Conservation (phyloP, 345 rosid genomes). For the Hirschfeldia incana region DNA sequence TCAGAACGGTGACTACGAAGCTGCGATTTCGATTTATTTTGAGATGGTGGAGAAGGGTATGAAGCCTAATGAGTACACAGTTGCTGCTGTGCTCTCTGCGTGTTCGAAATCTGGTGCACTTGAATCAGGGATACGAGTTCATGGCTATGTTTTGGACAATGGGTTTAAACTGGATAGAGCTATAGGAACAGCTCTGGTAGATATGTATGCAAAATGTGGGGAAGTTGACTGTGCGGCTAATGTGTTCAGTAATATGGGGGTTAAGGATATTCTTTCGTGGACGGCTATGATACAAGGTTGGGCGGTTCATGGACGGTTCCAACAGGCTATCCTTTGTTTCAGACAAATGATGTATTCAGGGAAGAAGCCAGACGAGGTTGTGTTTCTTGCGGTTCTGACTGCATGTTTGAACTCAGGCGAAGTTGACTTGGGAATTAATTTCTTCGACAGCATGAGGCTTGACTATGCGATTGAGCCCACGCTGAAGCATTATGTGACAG, state of each 20-base stretch:
- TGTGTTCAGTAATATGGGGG: constrained; percentile 50
- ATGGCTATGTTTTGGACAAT: constrained; percentile 45
- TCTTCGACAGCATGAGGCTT: constrained; percentile 64
- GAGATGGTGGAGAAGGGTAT: constrained; percentile 54
- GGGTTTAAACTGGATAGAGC: constrained; percentile 46
- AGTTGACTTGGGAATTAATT: constrained; percentile 59
- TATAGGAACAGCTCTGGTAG: constrained; percentile 53
- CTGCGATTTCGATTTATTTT: constrained; percentile 51
- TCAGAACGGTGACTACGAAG: constrained; percentile 42
- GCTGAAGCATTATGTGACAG: constrained; percentile 56
- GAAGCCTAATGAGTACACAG: constrained; percentile 49
- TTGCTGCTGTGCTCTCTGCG: constrained; percentile 61
- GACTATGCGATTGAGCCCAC: constrained; percentile 65
- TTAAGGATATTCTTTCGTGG: constrained; percentile 59
- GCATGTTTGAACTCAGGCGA: constrained; percentile 55
- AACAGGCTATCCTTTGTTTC: constrained; percentile 56
- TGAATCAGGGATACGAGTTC: constrained; percentile 51
- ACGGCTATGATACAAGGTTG: constrained; percentile 73
- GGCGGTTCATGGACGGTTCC: constrained; percentile 55
- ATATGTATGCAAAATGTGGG: constrained; percentile 73
- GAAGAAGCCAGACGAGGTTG: constrained; percentile 57
- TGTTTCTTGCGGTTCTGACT: constrained; percentile 59
- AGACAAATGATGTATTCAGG: constrained; percentile 68
- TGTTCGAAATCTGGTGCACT: constrained; percentile 68
- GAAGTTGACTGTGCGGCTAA: constrained; percentile 50